A percentile compares a stretch with the other conserved stretches of the same genome.
phyloP scores from a whole-genome alignment of 2,329 filamentous ascomycete species.

The Colletotrichum horii region DNA sequence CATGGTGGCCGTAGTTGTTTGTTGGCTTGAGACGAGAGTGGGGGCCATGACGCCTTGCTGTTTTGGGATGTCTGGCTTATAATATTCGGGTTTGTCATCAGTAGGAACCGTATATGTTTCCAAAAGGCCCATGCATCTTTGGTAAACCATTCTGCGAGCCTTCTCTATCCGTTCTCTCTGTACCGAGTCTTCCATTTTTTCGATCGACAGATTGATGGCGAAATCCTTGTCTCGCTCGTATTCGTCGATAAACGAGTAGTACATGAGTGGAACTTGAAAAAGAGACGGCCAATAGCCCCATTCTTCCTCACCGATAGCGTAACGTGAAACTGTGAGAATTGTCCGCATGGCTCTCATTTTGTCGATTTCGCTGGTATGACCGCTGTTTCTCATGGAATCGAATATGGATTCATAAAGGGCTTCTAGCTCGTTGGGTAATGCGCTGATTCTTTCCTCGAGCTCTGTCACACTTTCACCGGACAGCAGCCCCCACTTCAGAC shows the following conservation, averaged over 20 bases:
- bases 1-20: too few species aligned
- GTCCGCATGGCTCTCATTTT: not conserved
- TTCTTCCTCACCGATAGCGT: accelerated
- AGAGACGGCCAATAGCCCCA: not conserved
- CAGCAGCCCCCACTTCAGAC: not conserved
- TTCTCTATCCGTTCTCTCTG: not conserved
- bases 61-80: too few species aligned
- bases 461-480: not conserved
- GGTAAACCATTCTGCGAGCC: not conserved
- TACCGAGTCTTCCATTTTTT: accelerated
- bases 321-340: not conserved
- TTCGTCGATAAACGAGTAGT: not conserved
- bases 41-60: too few species aligned
- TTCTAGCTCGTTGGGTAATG: not conserved
- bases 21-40: too few species aligned
- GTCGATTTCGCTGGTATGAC: not conserved
- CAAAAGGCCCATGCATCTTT: not conserved
- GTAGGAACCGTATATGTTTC: not conserved
- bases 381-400: not conserved
- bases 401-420: not conserved
- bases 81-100: accelerated
- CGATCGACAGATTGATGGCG: not conserved
- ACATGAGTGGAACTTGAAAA: not conserved
- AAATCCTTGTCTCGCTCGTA: not conserved
- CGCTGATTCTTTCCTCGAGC: not conserved